Conservation (phyloP, 2,329 filamentous ascomycete genomes). For the Chrysosporium queenslandicum region DNA sequence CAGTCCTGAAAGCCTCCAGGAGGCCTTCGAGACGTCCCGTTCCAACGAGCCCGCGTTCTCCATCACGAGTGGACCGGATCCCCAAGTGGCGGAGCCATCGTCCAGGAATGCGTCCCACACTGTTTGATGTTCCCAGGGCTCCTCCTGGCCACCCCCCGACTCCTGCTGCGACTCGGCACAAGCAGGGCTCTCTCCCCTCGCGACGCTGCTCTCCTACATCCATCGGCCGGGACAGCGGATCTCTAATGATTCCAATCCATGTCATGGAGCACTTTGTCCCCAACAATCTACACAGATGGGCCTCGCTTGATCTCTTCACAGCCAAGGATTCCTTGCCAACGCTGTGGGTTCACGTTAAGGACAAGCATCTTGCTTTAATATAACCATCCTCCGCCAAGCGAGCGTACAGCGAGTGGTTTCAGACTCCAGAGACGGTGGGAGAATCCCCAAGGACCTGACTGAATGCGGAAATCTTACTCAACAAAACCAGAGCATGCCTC, state of each 20-base stretch:
- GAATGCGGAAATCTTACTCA: not conserved
- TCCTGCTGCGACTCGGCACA: too few species aligned
- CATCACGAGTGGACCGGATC: not conserved
- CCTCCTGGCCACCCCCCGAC: not conserved
- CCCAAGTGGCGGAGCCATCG: not conserved
- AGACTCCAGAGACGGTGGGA: not conserved
- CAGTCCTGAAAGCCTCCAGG: not conserved
- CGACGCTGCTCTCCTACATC: too few species aligned
- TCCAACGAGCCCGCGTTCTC: not conserved
- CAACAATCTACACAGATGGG: not conserved
- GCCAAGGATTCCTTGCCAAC: not conserved
- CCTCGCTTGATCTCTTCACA: not conserved
- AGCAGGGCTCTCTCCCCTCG: too few species aligned
- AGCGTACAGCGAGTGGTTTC: slow-evolving; percentile 10
- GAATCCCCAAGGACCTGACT: not conserved
- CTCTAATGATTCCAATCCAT: not conserved
- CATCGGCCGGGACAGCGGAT: not conserved
- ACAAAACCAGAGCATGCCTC: not conserved
- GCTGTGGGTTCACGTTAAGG: not conserved
- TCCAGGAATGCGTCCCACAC: not conserved
- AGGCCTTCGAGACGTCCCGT: not conserved
- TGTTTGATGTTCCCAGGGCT: not conserved
- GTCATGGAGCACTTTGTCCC: not conserved
- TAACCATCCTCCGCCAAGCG: not conserved
- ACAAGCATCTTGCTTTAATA: not conserved